These are phyloP conservation scores for Hawksworthiomyces lignivorus DNA, from an alignment of 2,329 filamentous ascomycete genomes.

Conservation along the genomic window DNA sequence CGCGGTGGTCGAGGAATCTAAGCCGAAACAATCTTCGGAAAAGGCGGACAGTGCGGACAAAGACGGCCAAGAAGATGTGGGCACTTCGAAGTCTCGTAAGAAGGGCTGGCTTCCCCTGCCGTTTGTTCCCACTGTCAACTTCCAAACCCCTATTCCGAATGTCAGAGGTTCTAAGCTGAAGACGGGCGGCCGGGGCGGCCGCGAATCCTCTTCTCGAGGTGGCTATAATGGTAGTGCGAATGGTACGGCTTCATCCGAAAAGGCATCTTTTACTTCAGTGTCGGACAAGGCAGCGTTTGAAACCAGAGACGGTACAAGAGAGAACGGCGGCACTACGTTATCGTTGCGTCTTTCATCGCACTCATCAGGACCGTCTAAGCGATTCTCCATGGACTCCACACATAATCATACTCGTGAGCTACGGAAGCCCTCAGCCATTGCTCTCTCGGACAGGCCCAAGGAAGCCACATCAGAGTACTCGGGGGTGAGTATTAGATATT, in stretches of 20 bases:
- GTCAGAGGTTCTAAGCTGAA: conserved; percentile 41
- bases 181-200: conserved; percentile 38
- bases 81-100: conserved; percentile 42
- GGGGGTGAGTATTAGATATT: conserved; percentile 28
- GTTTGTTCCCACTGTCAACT: conserved; percentile 77
- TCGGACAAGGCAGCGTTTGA: conserved; percentile 30
- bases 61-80: conserved; percentile 51
- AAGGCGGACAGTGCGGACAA: conserved; percentile 58
- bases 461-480: conserved; percentile 25
- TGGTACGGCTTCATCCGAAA: conserved; percentile 18
- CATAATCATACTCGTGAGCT: conserved; percentile 31
- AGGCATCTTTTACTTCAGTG: conserved; percentile 4
- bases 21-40: conserved; percentile 53
- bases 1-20: conserved; percentile 60
- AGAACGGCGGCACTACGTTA: conserved; percentile 21
- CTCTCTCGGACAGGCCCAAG: conserved; percentile 35
- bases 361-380: conserved; percentile 33
- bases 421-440: conserved; percentile 32
- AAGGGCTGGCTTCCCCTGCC: conserved; percentile 82
- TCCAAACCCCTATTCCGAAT: conserved; percentile 69
- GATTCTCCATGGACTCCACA: conserved; percentile 33
- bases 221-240: conserved; percentile 15
- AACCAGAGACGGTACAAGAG: conserved; percentile 27
- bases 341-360: conserved; percentile 28
- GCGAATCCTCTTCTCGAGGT: conserved; percentile 26